These are phyloP conservation scores for Ophiostoma sp. DNA, from an alignment of 2,329 filamentous ascomycete genomes.

Conservation along the genomic window DNA sequence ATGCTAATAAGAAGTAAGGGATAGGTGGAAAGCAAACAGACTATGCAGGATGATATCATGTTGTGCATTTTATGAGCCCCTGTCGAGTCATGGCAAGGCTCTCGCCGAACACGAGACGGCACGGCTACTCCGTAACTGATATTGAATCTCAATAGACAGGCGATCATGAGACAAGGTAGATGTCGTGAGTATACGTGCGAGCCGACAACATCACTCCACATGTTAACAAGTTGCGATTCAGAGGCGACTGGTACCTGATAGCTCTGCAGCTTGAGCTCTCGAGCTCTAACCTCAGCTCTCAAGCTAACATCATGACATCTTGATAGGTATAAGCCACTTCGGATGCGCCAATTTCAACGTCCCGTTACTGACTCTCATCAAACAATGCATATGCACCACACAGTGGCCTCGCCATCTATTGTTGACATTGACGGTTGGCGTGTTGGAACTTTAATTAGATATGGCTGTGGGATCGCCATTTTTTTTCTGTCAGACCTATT, in stretches of 20 bases:
- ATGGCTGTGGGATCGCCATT: neutral
- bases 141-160: neutral
- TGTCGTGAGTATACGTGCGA: neutral
- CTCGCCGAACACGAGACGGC: neutral
- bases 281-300: too few relatives aligned
- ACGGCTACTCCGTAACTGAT: neutral
- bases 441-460: neutral
- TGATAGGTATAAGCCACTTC: too few relatives aligned
- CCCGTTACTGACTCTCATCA: too few relatives aligned
- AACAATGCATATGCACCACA: too few relatives aligned
- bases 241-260: too few relatives aligned
- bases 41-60: neutral
- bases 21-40: neutral
- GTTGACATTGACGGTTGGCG: neutral
- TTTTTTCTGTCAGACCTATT: neutral
- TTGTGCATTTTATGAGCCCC: neutral
- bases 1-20: neutral
- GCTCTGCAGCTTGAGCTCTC: too few relatives aligned
- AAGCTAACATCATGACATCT: too few relatives aligned
- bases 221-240: too few relatives aligned
- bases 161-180: neutral
- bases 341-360: too few relatives aligned
- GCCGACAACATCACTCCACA: too few relatives aligned
- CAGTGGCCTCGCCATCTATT: neutral
- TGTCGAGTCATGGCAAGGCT: conserved; percentile 9